Percentiles rank a stretch among this genome's conserved stretches.
phyloP scores from a whole-genome alignment of 1,284 basidiomycete genomes.

The Cryptococcus neoformans region DNA sequence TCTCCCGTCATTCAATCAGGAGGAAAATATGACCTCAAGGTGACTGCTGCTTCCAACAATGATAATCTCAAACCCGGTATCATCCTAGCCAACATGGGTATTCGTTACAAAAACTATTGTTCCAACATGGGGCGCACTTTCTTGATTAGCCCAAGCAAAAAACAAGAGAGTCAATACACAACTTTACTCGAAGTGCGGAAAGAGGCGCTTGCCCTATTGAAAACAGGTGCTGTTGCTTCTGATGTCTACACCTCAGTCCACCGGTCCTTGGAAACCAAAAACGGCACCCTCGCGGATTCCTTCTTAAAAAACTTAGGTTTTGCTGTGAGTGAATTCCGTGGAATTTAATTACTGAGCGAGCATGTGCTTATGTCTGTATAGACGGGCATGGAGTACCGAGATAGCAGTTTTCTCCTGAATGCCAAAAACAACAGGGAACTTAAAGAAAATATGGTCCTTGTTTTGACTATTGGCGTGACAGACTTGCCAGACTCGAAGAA shows the following conservation, averaged over 20 bases:
- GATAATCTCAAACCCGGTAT: conserved; percentile 89
- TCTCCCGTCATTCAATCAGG: conserved; percentile 94
- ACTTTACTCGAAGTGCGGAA: conserved; percentile 74
- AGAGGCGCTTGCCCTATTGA: conserved; percentile 71
- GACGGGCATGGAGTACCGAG: conserved; percentile 94
- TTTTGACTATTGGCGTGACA: conserved; percentile 78
- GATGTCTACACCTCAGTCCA: conserved; percentile 78
- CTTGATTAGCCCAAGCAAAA: conserved; percentile 90
- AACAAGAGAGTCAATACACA: conserved; percentile 83
- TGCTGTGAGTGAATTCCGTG: conserved; percentile 57
- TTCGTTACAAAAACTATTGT: conserved; percentile 92
- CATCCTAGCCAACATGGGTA: conserved; percentile 79
- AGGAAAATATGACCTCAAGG: conserved; percentile 85
- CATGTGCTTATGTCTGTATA: conserved; percentile 38
- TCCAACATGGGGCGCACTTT: conserved; percentile 89
- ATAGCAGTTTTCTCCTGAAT: conserved; percentile 77
- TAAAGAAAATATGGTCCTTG: conserved; percentile 79
- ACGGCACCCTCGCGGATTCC: conserved; percentile 73
- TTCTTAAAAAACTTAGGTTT: conserved; percentile 92
- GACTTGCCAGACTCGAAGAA: conserved; percentile 69
- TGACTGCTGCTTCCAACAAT: conserved; percentile 77
- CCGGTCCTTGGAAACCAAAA: conserved; percentile 70
- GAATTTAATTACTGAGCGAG: not conserved
- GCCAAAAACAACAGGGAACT: conserved; percentile 72
- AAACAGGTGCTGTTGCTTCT: conserved; percentile 71